These are phyloP conservation scores for Lichtheimia ornata DNA, from an alignment of 371 early-diverging fungal genomes.

Conservation along the genomic window DNA sequence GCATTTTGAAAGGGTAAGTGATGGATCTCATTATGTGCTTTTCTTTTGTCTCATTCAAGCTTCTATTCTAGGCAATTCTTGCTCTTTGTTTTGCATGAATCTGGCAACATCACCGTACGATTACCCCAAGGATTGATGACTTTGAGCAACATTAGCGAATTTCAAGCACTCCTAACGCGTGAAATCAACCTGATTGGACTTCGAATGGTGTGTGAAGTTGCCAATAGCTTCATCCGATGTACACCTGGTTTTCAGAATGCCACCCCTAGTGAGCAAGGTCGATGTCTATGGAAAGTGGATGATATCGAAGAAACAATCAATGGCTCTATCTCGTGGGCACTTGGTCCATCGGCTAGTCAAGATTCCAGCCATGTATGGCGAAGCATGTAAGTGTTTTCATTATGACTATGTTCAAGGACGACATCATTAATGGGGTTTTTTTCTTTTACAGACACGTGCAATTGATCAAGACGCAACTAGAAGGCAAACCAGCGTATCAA, in stretches of 20 bases:
- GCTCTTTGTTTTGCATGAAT: slow-evolving; percentile 26
- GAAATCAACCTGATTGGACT: slow-evolving; percentile 50
- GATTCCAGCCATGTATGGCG: slow-evolving; percentile 23
- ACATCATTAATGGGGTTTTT: not conserved
- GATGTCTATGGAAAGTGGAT: slow-evolving; percentile 46
- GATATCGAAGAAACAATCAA: slow-evolving; percentile 49
- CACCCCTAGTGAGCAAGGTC: slow-evolving; percentile 25
- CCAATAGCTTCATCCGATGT: slow-evolving; percentile 39
- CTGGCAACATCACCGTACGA: slow-evolving; percentile 37
- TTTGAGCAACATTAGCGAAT: slow-evolving; percentile 42
- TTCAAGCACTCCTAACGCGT: slow-evolving; percentile 42
- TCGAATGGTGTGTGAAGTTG: slow-evolving; percentile 41
- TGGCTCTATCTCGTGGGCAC: slow-evolving; percentile 37
- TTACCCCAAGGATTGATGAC: slow-evolving; percentile 47
- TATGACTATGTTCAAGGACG: not conserved
- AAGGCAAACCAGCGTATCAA: slow-evolving; percentile 17
- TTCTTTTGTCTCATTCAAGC: not conserved
- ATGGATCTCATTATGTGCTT: not conserved
- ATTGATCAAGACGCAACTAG: slow-evolving; percentile 12
- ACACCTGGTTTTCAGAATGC: slow-evolving; percentile 16
- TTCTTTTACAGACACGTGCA: slow-evolving; percentile 16
- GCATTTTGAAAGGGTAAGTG: slow-evolving; percentile 43
- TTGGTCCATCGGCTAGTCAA: slow-evolving; percentile 1
- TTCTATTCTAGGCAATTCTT: slow-evolving; percentile 11
- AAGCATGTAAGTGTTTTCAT: slow-evolving; percentile 33